Evolutionary conservation across 225 moss, liverwort and hornwort genomes (phyloP).

Genomic region (Thuidium tamariscinum): DNA sequence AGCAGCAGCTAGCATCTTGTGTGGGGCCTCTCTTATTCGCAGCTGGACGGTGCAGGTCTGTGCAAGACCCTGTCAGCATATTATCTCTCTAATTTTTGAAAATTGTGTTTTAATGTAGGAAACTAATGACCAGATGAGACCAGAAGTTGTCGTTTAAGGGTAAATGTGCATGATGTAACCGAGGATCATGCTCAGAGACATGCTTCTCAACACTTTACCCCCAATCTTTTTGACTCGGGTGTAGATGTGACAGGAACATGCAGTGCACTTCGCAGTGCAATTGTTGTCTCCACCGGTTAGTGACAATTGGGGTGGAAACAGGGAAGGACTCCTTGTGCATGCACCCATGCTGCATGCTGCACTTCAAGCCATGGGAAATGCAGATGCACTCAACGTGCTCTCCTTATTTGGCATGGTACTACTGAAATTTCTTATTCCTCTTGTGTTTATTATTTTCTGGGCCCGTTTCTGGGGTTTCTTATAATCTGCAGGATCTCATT

Average conservation of each 20-base stretch:
- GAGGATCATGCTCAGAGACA: background rate
- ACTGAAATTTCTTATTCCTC: background rate
- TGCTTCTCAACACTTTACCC: background rate
- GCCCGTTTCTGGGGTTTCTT: too few species aligned
- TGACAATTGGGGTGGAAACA: conserved; percentile 59
- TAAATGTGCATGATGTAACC: background rate
- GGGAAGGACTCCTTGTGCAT: conserved; percentile 46
- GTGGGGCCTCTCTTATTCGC: conserved; percentile 83
- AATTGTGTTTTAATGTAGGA: background rate
- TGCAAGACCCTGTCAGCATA: background rate
- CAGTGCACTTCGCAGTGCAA: conserved; percentile 71
- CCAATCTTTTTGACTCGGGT: conserved; percentile 4
- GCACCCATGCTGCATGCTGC: conserved; percentile 76
- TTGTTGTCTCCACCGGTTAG: conserved; percentile 83
- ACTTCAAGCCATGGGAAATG: conserved; percentile 65
- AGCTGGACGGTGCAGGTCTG: conserved; percentile 93
- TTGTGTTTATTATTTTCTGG: background rate
- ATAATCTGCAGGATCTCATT: background rate
- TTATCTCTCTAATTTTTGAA: background rate
- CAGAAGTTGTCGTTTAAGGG: background rate
- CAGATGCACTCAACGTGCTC: conserved; percentile 75
- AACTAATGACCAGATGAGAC: background rate
- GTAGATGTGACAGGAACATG: conserved; percentile 71
- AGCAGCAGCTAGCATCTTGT: conserved; percentile 82
- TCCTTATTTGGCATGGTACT: conserved; percentile 89